Conservation (phyloP, 768 basidiomycete genomes). For the Suillus placidus region DNA sequence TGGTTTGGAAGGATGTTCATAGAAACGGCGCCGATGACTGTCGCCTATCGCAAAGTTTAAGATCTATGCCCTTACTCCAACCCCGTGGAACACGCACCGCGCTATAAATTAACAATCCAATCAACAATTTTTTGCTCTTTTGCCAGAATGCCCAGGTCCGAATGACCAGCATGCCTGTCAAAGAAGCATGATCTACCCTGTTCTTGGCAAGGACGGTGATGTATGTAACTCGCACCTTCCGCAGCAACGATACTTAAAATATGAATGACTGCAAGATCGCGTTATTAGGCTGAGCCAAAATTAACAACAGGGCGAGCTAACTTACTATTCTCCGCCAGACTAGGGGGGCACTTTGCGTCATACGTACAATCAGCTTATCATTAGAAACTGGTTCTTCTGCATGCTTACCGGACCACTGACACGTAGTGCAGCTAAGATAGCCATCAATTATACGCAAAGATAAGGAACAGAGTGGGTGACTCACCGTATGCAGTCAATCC, state of each 20-base stretch:
- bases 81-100: conserved; percentile 3
- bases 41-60: conserved; percentile 6
- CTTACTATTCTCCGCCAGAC: conserved; percentile 15
- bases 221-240: conserved; percentile 3
- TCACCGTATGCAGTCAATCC: conserved; percentile 19
- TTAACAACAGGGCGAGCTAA: neutral
- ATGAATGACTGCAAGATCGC: conserved; percentile 10
- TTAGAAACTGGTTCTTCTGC: neutral
- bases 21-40: conserved; percentile 11
- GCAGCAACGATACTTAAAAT: conserved; percentile 13
- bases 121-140: conserved; percentile 15
- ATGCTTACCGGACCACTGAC: conserved; percentile 7
- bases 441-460: neutral
- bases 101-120: conserved; percentile 18
- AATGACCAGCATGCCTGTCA: conserved; percentile 19
- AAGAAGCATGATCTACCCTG: neutral
- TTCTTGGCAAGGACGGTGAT: neutral
- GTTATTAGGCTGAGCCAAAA: neutral
- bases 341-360: conserved; percentile 6
- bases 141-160: conserved; percentile 27
- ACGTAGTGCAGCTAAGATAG: conserved; percentile 3
- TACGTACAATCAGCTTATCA: neutral
- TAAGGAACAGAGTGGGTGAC: conserved; percentile 7
- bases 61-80: neutral
- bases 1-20: conserved; percentile 10